Base-by-base conservation (phyloP, 352 stramenopile genomes). In the Phytophthora crassamura region DNA sequence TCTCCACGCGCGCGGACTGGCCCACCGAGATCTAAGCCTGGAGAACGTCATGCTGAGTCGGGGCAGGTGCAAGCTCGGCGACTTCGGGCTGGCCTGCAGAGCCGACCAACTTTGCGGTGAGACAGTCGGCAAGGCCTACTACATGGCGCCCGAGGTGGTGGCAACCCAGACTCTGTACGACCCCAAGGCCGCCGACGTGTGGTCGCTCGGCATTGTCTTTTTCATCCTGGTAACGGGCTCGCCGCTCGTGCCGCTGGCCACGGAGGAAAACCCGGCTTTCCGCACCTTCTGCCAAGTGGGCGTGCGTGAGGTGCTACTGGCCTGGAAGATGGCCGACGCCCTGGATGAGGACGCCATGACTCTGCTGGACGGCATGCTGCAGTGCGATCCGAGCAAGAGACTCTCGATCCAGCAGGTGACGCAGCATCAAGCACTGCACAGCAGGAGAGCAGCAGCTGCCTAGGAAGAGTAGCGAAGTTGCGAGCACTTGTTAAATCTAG, bases 181-280 rank as follows among this genome's bases (percentile, higher is more conserved):
- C 55, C 60, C 75, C 2, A 72, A 68, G 18, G 67, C 61, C 3
- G 74, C 70, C 22, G 78, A 87, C n/a, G 63, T 85, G n/a, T 87
- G 78, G 78, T 87, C 78, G 6, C 56, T 85, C 2, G 75, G 78
- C 11, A 78, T 88, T 48, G 58, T 86, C 51, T 45, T 86, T n/a
- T 84, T 82, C 43, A 73, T 83, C 33, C 59, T 84, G 11, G 57
- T 84, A 14, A 78, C 72, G 14, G 79, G 79, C 3, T 80, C 76
- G 5, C 75, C 74, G 36, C 60, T 80, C 8, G 51, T 79, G 2
- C 54, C 63, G 7, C 36, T 80, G n/a, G 75, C 75, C 6, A 67
- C 58, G 10, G 35, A 63, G 7, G 42, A 69, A 7, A 61, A 71
- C 46, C 64, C 35, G 41, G 52, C 55, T 7, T 84, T 80, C 42